phyloP scores from a whole-genome alignment of 345 rosid genomes.

The Citrus maxima region DNA sequence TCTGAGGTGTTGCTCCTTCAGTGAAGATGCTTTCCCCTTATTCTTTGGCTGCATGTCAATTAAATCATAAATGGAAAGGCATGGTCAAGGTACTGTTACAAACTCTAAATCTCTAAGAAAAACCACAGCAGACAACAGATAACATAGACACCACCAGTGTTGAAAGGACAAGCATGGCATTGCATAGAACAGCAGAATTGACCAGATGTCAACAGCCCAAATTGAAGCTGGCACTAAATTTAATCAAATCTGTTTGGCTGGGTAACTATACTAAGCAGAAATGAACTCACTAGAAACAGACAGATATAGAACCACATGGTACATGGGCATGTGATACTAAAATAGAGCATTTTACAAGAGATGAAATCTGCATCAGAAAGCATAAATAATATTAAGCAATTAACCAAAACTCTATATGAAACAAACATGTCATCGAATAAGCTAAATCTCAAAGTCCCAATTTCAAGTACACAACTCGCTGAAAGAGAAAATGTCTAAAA shows the following conservation, averaged over 20 bases:
- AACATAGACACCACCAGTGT: not conserved
- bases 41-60: conserved; percentile 50
- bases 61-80: not conserved
- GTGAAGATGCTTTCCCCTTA: conserved; percentile 54
- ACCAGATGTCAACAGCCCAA: not conserved
- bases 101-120: not conserved
- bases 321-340: not conserved
- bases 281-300: not conserved
- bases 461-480: not conserved
- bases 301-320: not conserved
- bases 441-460: not conserved
- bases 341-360: not conserved
- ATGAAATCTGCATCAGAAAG: not conserved
- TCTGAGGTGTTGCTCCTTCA: conserved; percentile 75
- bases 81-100: not conserved
- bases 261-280: not conserved
- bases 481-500: not conserved
- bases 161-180: not conserved
- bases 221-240: not conserved
- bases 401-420: not conserved
- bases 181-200: conserved; percentile 2
- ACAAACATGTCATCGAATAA: not conserved
- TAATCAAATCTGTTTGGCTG: not conserved
- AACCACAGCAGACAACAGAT: not conserved
- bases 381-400: not conserved